Evolutionary conservation across 2,329 filamentous ascomycete genomes (phyloP).

Genomic region (Trichoderma koningii): DNA sequence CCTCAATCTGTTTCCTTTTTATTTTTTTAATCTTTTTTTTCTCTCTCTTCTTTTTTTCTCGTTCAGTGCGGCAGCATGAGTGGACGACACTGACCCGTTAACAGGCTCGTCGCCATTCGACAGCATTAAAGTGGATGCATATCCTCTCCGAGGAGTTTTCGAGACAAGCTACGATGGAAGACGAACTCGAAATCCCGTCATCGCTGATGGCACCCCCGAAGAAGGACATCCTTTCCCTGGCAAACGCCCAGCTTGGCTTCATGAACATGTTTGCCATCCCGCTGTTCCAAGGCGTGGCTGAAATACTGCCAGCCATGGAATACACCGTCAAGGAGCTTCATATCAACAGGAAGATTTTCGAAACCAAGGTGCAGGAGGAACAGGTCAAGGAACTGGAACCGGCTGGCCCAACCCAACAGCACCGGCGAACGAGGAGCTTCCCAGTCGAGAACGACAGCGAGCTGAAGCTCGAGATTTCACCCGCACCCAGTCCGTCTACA

Average conservation of each 20-base stretch:
- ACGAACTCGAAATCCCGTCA: constrained; percentile 81
- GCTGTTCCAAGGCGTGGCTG: constrained; percentile 83
- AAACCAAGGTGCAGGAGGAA: constrained; percentile 65
- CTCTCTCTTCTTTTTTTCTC: neutral
- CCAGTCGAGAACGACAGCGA: constrained; percentile 35
- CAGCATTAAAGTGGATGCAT: constrained; percentile 85
- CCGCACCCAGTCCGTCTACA: constrained; percentile 27
- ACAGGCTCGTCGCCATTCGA: constrained; percentile 80
- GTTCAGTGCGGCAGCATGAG: neutral
- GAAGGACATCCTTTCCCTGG: constrained; percentile 79
- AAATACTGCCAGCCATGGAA: constrained; percentile 80
- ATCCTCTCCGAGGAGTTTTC: constrained; percentile 96
- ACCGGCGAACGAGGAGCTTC: constrained; percentile 44
- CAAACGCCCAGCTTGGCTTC: constrained; percentile 88
- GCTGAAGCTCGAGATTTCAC: constrained; percentile 33
- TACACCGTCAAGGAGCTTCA: constrained; percentile 84
- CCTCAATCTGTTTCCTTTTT: neutral
- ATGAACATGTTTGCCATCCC: constrained; percentile 96
- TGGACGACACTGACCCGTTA: neutral
- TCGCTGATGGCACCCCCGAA: constrained; percentile 83
- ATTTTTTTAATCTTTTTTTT: neutral
- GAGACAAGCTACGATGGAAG: constrained; percentile 89
- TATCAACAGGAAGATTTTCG: constrained; percentile 74
- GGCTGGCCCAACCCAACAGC: constrained; percentile 43
- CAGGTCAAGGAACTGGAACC: constrained; percentile 49